Conservation (phyloP, 2,329 filamentous ascomycete species). For the Trichoderma lentiforme region DNA sequence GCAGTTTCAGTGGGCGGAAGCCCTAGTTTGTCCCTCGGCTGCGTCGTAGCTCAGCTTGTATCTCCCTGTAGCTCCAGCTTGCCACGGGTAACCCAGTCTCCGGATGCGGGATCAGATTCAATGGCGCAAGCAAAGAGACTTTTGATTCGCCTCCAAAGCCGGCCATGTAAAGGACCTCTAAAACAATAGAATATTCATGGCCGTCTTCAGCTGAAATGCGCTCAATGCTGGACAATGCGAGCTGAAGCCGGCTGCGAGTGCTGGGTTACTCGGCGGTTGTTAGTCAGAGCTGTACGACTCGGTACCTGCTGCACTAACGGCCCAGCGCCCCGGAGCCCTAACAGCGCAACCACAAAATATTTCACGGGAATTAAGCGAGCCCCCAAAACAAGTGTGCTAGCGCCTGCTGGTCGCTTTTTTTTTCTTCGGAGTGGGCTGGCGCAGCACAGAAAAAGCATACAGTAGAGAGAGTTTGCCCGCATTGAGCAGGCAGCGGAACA, state of each 20-base stretch:
- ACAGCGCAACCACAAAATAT: slow-evolving; percentile 27
- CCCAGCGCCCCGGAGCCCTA: slow-evolving; percentile 24
- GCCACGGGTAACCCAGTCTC: not conserved
- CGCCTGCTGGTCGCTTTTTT: not conserved
- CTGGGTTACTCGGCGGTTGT: not conserved
- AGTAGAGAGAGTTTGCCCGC: slow-evolving; percentile 6
- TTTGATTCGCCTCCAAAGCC: not conserved
- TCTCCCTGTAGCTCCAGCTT: slow-evolving; percentile 3
- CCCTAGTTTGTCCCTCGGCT: slow-evolving; percentile 7
- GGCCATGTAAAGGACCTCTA: not conserved
- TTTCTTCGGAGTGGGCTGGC: slow-evolving; percentile 19
- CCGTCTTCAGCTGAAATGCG: not conserved
- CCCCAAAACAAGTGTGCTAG: slow-evolving; percentile 5
- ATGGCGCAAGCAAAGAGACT: not conserved
- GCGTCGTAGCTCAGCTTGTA: slow-evolving; percentile 18
- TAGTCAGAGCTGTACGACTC: not conserved
- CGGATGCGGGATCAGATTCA: slow-evolving; percentile 6
- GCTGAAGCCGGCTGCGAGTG: not conserved
- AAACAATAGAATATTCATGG: not conserved
- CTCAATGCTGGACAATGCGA: not conserved
- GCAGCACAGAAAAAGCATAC: slow-evolving; percentile 1
- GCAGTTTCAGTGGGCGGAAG: slow-evolving; percentile 10
- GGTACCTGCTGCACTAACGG: slow-evolving; percentile 20
- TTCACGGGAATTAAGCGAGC: slow-evolving; percentile 21
- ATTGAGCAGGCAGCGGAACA: slow-evolving; percentile 9